phyloP scores from a whole-genome alignment of 768 basidiomycete species.

The Chalciporus chontae region DNA sequence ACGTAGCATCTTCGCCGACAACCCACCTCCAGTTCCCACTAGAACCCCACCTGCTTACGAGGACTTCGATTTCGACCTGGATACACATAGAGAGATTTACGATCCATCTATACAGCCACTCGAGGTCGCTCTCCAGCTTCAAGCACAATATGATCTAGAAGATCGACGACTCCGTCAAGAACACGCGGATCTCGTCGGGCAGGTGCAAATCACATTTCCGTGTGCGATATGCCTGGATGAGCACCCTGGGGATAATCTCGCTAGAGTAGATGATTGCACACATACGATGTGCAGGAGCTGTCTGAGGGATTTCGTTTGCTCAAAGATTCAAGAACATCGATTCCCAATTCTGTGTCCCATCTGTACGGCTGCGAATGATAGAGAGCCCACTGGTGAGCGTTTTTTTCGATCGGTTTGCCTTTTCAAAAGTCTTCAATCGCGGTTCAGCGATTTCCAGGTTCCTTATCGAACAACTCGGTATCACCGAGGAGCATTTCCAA shows the following conservation, averaged over 20 bases:
- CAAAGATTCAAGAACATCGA: slow-evolving; percentile 48
- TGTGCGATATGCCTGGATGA: slow-evolving; percentile 59
- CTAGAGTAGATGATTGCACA: slow-evolving; percentile 41
- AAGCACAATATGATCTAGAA: slow-evolving; percentile 37
- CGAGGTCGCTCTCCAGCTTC: slow-evolving; percentile 7
- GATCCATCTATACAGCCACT: slow-evolving; percentile 7
- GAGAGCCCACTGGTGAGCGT: slow-evolving; percentile 32
- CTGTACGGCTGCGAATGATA: slow-evolving; percentile 37
- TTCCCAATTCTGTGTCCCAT: slow-evolving; percentile 63
- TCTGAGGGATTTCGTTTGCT: slow-evolving; percentile 37
- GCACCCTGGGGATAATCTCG: slow-evolving; percentile 39
- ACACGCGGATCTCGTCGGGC: slow-evolving; percentile 24
- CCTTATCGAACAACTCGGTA: slow-evolving; percentile 43
- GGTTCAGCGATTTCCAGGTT: slow-evolving; percentile 37
- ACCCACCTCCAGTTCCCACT: slow-evolving; percentile 22
- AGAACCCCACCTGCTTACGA: slow-evolving; percentile 6
- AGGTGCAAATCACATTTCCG: slow-evolving; percentile 38
- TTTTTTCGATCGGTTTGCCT: background rate
- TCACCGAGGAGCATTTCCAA: slow-evolving; percentile 40
- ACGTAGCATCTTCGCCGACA: slow-evolving; percentile 26
- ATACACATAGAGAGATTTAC: background rate
- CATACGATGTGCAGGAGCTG: slow-evolving; percentile 58
- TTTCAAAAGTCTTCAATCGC: background rate
- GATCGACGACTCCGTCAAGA: slow-evolving; percentile 36
- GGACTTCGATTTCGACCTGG: slow-evolving; percentile 10